Evolutionary conservation across 192 early-diverging fungal species (phyloP), one percentile per base, ranked within the genome.

Genomic region (Fimicolochytrium jonesii): DNA sequence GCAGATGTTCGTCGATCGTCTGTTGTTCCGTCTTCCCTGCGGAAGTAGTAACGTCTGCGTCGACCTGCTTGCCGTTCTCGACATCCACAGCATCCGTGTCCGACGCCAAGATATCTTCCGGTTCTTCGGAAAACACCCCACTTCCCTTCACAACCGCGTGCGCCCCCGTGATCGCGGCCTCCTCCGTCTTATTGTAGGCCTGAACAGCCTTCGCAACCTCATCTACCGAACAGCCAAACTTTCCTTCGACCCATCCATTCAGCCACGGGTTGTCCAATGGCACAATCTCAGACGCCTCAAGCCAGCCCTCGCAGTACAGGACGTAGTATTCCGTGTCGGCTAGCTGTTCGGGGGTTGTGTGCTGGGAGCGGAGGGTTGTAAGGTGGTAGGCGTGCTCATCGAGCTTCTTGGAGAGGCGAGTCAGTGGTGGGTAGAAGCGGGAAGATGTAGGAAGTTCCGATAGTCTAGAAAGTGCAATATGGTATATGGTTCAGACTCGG

Each of bases 181-280:
- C n/a, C 47, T 49, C 11, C 26, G 17, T 49, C 47, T 20, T n/a
- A 0, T 13, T n/a, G 20, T 34, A 56, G 17, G 2, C 31, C 6
- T 45, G 35, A 20, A 62, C 49, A 5, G 60, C 60, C 4, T 35
- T 29, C 28, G 18, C 30, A 10, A 62, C 49, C 10, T 62, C 60
- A 18, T 36, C 60, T 6, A 41, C 45, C 18, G 34, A 23, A 17
- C 32, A 49, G 9, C 60, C 60, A 25, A 44, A 62, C 17, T 34
- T 62, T 1, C 60, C 60, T 25, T 51, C 48, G 3, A 62, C 46
- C 60, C 60, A 62, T n/a, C 60, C 60, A 17, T 62, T 51, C n/a
- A 62, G 15, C 60, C 60, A 62, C 34, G 60, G 60, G 48, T 62
- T 62, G 31, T 28, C 31, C 29, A 59, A 29, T 11, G 47, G 29